Conservation (phyloP, 352 stramenopile genomes). For the Paralagenidium karlingii region DNA sequence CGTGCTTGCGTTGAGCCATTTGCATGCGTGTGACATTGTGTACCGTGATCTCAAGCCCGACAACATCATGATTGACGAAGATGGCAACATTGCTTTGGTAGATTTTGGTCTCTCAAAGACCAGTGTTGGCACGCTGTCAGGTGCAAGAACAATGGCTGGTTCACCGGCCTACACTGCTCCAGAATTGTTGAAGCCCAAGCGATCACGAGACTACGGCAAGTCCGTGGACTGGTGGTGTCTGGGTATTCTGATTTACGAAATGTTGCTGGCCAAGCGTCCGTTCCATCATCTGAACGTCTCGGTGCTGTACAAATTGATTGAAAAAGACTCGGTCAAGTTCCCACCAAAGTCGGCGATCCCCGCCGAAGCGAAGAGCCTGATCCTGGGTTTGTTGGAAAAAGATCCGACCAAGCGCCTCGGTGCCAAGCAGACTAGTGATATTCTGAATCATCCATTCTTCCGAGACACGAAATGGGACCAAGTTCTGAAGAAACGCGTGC, state of each 20-base stretch:
- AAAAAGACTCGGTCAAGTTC: constrained; percentile 82
- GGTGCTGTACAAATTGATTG: constrained; percentile 85
- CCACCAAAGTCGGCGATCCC: constrained; percentile 56
- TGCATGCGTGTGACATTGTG: constrained; percentile 91
- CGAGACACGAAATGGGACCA: constrained; percentile 68
- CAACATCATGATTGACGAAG: constrained; percentile 92
- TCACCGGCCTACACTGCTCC: constrained; percentile 74
- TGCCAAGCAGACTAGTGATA: constrained; percentile 68
- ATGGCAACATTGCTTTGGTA: constrained; percentile 89
- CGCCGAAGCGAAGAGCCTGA: constrained; percentile 53
- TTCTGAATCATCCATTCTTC: constrained; percentile 79
- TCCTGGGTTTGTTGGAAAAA: constrained; percentile 70
- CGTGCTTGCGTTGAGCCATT: constrained; percentile 78
- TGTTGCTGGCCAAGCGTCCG: constrained; percentile 83
- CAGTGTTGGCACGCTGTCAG: constrained; percentile 75
- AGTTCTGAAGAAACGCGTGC: constrained; percentile 70
- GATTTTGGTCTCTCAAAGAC: constrained; percentile 93
- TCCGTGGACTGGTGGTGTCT: constrained; percentile 82
- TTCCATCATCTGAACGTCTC: constrained; percentile 88
- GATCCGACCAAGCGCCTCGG: constrained; percentile 72
- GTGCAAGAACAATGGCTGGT: constrained; percentile 73
- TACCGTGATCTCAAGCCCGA: constrained; percentile 94
- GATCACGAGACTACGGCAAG: constrained; percentile 77
- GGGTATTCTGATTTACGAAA: constrained; percentile 87
- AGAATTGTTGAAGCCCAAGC: constrained; percentile 73